Percentiles rank a stretch among this genome's conserved stretches.
Evolutionary conservation across 1,139 yeast species (phyloP).

Genomic region (Protomyces gravidus): DNA sequence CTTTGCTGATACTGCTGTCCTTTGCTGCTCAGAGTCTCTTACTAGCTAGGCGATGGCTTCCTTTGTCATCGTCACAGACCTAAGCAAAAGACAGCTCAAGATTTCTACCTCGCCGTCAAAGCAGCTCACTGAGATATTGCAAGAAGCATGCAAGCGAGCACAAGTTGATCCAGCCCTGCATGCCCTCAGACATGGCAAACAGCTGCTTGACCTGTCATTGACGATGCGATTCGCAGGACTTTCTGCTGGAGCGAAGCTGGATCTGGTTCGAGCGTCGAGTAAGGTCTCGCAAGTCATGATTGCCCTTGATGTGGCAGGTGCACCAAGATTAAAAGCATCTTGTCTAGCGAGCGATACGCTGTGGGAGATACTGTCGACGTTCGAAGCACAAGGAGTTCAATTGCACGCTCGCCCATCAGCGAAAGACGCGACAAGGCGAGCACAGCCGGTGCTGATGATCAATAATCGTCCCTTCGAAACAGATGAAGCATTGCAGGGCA

Average conservation of each 20-base stretch:
- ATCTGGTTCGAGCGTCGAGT: constrained; percentile 3
- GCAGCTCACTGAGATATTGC: constrained; percentile 24
- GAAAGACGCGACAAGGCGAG: not conserved
- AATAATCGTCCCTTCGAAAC: not conserved
- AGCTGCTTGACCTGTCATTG: constrained; percentile 29
- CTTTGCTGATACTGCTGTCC: not conserved
- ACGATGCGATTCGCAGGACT: constrained; percentile 30
- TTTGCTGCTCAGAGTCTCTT: not conserved
- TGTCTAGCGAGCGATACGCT: not conserved
- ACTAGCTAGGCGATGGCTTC: constrained; percentile 6
- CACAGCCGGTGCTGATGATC: constrained; percentile 1
- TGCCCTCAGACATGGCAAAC: constrained; percentile 23
- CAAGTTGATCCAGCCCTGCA: constrained; percentile 17
- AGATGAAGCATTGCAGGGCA: not conserved
- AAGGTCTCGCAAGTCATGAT: constrained; percentile 3
- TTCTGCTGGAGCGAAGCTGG: constrained; percentile 31
- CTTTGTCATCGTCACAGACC: constrained; percentile 22
- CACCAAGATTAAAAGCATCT: not conserved
- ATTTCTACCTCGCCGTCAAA: constrained; percentile 26
- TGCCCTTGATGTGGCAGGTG: constrained; percentile 8
- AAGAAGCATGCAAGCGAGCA: constrained; percentile 29
- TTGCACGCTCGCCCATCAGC: not conserved
- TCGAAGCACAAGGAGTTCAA: not conserved
- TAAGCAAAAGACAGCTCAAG: constrained; percentile 16
- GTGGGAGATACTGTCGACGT: not conserved